Evolutionary conservation across 2,329 filamentous ascomycete genomes (phyloP), one percentile per base, ranked within the genome.

Genomic region (Cryphonectria parasitica): DNA sequence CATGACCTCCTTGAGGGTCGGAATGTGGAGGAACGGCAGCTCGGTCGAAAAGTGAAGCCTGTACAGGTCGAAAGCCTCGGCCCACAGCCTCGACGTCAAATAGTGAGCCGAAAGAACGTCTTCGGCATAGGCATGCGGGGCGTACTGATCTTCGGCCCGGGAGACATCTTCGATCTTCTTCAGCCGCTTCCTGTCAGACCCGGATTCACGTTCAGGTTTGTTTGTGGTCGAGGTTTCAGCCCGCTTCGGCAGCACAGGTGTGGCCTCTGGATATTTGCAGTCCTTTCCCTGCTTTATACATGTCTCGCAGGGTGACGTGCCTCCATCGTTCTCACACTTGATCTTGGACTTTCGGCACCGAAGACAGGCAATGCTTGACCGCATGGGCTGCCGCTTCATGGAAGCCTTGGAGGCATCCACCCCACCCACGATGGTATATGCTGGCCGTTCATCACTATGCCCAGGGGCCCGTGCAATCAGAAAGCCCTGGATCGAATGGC

Each of bases 251-350:
- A 80, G 79, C 56, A 74, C 75, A 64, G 77, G 75, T 22, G 77
- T 79, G 34, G 85, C 82, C 43, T 88, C 83, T 11, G 92, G 91
- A 79, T 94, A 94, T 73, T 87, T 87, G 78, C 93, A 96, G 71
- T 92, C 88, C 77, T 92, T 88, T 61, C 90, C 89, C 66, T 88
- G 88, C 71, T 89, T 89, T 77, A 91, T 88, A 78, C 93, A 97
- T 17, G 90, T 89, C 73, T 92, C 89, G 82, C 93, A 97, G 22
- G 88, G 89, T 22, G 89, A 90, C 73, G 88, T 87, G 70, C 90
- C 87, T 72, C 92, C 92, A 75, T 88, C 87, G 81, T 96, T 96
- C 79, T 93, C 89, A 82, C 93, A 97, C 81, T 95, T 95, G 78
- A 95, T 93, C 82, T 96, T 97, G 78, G 92, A 94, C 76, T 89